Percentiles rank a stretch among this genome's conserved stretches.
phyloP scores from a whole-genome alignment of 352 stramenopile genomes.

The Thraustochytrium sp. region DNA sequence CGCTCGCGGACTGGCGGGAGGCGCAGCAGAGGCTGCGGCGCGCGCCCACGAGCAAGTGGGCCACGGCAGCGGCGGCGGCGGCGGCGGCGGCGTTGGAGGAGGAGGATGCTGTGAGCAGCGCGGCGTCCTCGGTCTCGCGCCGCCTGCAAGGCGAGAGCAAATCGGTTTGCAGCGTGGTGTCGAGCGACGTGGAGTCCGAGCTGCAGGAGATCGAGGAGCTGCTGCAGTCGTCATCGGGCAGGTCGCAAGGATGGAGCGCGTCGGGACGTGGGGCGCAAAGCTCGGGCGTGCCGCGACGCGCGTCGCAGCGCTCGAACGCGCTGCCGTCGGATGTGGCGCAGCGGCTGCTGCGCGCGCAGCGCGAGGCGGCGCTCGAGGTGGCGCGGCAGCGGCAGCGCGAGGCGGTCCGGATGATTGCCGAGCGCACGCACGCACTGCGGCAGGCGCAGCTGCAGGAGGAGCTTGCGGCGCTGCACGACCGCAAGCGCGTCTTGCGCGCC shows the following conservation, averaged over 20 bases:
- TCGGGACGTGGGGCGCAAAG: not conserved
- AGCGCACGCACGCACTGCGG: not conserved
- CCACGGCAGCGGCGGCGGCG: no score
- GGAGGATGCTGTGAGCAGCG: not conserved
- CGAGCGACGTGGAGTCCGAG: not conserved
- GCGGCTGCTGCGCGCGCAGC: not conserved
- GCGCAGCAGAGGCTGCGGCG: no score
- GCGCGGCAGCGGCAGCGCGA: not conserved
- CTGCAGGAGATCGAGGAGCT: not conserved
- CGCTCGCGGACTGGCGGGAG: not conserved
- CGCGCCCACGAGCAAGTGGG: no score
- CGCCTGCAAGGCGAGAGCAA: not conserved
- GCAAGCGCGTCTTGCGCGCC: not conserved
- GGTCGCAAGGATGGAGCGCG: not conserved
- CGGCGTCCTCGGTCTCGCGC: not conserved
- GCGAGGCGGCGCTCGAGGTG: not conserved
- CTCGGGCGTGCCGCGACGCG: no score
- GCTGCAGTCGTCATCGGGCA: not conserved
- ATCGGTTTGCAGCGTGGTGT: not conserved
- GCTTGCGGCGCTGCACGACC: not conserved
- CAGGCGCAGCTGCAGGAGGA: not conserved
- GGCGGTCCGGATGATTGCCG: not conserved
- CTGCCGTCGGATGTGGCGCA: not conserved
- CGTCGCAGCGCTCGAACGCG: not conserved
- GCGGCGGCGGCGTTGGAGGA: not conserved